phyloP scores from a whole-genome alignment of 2,329 filamentous ascomycete species.

The Aspergillus sp. region DNA sequence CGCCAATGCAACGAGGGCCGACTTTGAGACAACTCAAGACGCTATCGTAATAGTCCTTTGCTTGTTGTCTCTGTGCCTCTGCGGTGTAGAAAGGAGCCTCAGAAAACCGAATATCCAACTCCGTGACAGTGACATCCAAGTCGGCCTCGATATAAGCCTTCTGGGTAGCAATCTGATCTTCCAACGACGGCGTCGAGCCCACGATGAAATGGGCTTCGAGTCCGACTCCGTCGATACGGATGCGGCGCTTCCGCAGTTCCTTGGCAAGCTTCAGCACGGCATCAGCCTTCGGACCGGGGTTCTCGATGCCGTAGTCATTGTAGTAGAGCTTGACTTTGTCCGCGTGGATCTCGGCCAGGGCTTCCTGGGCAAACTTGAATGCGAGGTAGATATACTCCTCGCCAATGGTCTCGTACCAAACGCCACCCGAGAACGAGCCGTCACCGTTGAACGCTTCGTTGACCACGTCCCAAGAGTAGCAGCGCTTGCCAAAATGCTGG shows the following conservation, averaged over 20 bases:
- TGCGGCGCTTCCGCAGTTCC: slow-evolving; percentile 26
- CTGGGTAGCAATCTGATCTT: slow-evolving; percentile 36
- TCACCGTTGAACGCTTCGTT: slow-evolving; percentile 37
- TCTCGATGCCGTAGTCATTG: slow-evolving; percentile 42
- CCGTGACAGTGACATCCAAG: slow-evolving; percentile 37
- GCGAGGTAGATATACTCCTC: slow-evolving; percentile 42
- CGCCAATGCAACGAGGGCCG: slow-evolving; percentile 19
- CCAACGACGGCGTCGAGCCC: slow-evolving; percentile 35
- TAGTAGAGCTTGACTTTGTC: slow-evolving; percentile 34
- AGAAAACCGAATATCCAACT: slow-evolving; percentile 46
- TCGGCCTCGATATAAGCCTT: slow-evolving; percentile 30
- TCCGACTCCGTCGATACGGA: slow-evolving; percentile 46
- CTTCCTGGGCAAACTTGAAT: slow-evolving; percentile 38
- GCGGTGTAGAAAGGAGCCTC: slow-evolving; percentile 16
- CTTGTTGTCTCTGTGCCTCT: slow-evolving; percentile 19
- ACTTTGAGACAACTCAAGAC: slow-evolving; percentile 20
- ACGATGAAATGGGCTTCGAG: slow-evolving; percentile 47
- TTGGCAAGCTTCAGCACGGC: slow-evolving; percentile 30
- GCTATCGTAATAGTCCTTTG: slow-evolving; percentile 21
- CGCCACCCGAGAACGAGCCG: slow-evolving; percentile 38
- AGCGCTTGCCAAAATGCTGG: slow-evolving; percentile 22
- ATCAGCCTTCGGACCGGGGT: slow-evolving; percentile 29
- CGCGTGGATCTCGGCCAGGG: slow-evolving; percentile 27
- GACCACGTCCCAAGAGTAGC: slow-evolving; percentile 31
- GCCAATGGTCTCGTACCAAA: slow-evolving; percentile 42